phyloP scores from a whole-genome alignment of 768 basidiomycete genomes.

The Leucocoprinus leucothites region DNA sequence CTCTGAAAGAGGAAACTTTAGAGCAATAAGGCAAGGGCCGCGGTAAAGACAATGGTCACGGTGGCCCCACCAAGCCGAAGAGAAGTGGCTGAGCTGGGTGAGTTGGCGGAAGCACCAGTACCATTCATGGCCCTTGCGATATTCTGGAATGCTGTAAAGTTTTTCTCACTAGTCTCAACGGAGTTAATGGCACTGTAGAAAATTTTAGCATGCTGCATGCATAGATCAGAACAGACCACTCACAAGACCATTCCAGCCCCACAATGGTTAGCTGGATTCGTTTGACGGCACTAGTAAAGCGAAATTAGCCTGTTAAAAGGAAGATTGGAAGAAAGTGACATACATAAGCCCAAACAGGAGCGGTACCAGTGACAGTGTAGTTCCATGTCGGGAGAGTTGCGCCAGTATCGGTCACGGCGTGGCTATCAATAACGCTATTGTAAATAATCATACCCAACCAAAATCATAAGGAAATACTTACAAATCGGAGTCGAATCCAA shows the following conservation, averaged over 20 bases:
- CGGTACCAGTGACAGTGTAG: conserved; percentile 54
- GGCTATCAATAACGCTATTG: conserved; percentile 22
- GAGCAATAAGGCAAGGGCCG: conserved; percentile 31
- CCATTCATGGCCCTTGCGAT: conserved; percentile 55
- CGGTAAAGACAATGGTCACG: conserved; percentile 24
- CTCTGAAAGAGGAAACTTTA: conserved; percentile 22
- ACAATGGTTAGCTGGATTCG: conserved; percentile 37
- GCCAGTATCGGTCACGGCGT: conserved; percentile 37
- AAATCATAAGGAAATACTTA: conserved; percentile 23
- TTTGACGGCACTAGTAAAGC: conserved; percentile 37
- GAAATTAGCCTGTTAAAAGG: neutral
- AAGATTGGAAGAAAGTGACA: conserved; percentile 14
- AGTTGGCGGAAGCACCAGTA: conserved; percentile 35
- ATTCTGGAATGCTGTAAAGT: conserved; percentile 54
- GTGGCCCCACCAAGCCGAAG: conserved; percentile 31
- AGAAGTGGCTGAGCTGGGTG: conserved; percentile 31
- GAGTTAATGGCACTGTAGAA: conserved; percentile 50
- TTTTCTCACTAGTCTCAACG: conserved; percentile 43
- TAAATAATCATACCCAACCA: conserved; percentile 1
- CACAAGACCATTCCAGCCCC: conserved; percentile 56
- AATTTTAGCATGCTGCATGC: neutral
- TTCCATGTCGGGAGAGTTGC: conserved; percentile 54
- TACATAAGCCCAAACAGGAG: conserved; percentile 57
- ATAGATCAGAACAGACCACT: conserved; percentile 16
- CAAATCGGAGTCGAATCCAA: conserved; percentile 60